Base-by-base conservation (phyloP, 768 basidiomycete species). In the Aureoboletus auriporus region DNA sequence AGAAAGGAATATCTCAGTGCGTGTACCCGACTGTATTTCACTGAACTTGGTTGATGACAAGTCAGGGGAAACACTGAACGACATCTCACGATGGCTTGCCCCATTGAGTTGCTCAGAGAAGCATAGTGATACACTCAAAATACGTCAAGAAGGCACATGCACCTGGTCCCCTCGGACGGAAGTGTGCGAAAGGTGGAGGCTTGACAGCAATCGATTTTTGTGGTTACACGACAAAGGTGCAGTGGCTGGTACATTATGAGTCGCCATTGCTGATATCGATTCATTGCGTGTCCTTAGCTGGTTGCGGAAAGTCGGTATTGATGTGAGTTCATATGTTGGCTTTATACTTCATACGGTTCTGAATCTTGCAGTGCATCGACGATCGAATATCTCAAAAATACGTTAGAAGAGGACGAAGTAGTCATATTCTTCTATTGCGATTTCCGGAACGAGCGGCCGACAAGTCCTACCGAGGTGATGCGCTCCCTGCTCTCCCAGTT, bases 401-500 rank as follows among this genome's bases (percentile, higher is more conserved):
- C 41, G 5, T 9, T 43, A 9, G 4, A 6, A 37, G 20, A 23
- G 5, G 36, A 28, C 3, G 47, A 49, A 38, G 47, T 35, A 7
- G 6, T 49, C 12, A 20, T 27, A 8, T 43, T 42, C 23, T 44
- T 50, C 38, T 50, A 44, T 8, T 42, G 43, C 17, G 49, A 50
- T 44, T 44, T 50, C 27, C 42, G 23, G 16, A 39, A 50, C 12
- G 38, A 33, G 30, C 42, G 49, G 23, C 33, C 49, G 8, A 44
- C 49, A 4, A 44, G n/a, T 8, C 9, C 49, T 5, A 6, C 37
- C 6, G 49, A 44, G 33, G 7, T 44, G n/a, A 44, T 44, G 43
- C 49, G 49, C 17, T 44, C 49, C 9, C 9, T 50, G 13, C 43
- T 50, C 8, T 44, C 49, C n/a, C 49, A 50, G 27, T 12, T 50